Evolutionary conservation across 108 stramenopile genomes (phyloP).

Genomic region (Skeletonema grethae): DNA sequence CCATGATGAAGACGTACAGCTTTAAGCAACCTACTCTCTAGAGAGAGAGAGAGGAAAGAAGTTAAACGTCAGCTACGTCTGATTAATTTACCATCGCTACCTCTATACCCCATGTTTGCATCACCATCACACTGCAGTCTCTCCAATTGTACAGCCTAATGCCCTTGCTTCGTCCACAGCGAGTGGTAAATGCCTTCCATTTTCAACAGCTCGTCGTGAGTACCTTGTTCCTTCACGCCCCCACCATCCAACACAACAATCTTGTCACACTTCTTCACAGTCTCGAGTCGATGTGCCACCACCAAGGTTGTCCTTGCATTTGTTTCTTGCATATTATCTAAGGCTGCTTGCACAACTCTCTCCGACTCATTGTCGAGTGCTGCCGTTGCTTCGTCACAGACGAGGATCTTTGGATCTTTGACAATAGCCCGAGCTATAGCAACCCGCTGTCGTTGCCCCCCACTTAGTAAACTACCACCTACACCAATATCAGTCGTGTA

Average conservation of each 20-base stretch:
- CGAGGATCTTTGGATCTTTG: slow-evolving; percentile 49
- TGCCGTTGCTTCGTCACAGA: slow-evolving; percentile 57
- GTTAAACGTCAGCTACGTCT: too few relatives aligned
- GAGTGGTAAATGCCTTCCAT: slow-evolving; percentile 48
- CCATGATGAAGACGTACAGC: too few relatives aligned
- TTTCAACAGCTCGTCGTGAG: slow-evolving; percentile 63
- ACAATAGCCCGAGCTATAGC: slow-evolving; percentile 80
- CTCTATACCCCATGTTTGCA: background rate
- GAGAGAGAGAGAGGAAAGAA: too few relatives aligned
- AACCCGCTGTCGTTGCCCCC: slow-evolving; percentile 93
- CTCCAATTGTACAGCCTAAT: slow-evolving; percentile 2
- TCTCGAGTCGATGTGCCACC: slow-evolving; percentile 63
- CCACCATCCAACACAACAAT: slow-evolving; percentile 72
- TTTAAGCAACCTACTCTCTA: too few relatives aligned
- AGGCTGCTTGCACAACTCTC: slow-evolving; percentile 46
- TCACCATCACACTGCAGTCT: background rate
- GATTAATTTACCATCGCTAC: too few relatives aligned
- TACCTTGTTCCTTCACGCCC: slow-evolving; percentile 65
- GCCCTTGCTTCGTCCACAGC: slow-evolving; percentile 38
- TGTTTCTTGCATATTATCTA: slow-evolving; percentile 39
- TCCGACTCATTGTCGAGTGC: slow-evolving; percentile 61
- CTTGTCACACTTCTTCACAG: slow-evolving; percentile 68
- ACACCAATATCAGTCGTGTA: slow-evolving; percentile 60
- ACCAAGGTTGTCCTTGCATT: slow-evolving; percentile 52
- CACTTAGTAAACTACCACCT: slow-evolving; percentile 68